Evolutionary conservation across 495 filamentous ascomycete species (phyloP), one percentile per base, ranked within the genome.

Genomic region (Elaphomyces granulatus): DNA sequence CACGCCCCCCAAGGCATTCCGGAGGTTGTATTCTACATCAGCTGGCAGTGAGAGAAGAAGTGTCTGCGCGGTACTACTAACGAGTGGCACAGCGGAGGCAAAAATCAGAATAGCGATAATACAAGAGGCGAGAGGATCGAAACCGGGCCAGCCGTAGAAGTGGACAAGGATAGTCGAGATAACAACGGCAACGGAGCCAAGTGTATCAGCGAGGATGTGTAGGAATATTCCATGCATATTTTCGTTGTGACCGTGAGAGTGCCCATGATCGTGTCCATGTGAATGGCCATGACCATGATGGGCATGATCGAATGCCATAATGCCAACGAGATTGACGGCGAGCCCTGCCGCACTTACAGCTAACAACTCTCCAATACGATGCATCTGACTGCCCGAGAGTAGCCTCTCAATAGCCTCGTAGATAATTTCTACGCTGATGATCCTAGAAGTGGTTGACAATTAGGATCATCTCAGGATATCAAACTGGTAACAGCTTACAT

Each of bases 181-280:
- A 40, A 99, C 93, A 34, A 99, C 90, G 9, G 87, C 87, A 12
- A 87, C 82, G 26, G 86, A 94, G 9, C 90, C 90, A 15, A 96
- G 75, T 0, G 92, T 93, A 54, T 99, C 90, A 7, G 88, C 92
- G 3, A 96, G 67, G 40, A 99, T 83, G 50, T 99, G 90, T 7
- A 99, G 64, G 63, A 88, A 99, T 44, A 99, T 96, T n/a, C 90
- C 90, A 44, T 87, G 78, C 92, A 98, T 96, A 51, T 99, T 99
- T 50, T 99, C 92, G 54, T 92, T 94, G n/a, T n/a, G n/a, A 40
- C 82, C 82, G 55, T 92, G 83, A 16, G 66, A 54, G 45, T 80
- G 74, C 42, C 44, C 51, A 46, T 60, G 77, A 31, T 73, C 75
- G 51, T 93, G 85, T 3, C 72, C 75, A 44, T 86, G 81, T 30